Evolutionary conservation across 1,284 basidiomycete genomes (phyloP).

Genomic region (Athelia sp.): DNA sequence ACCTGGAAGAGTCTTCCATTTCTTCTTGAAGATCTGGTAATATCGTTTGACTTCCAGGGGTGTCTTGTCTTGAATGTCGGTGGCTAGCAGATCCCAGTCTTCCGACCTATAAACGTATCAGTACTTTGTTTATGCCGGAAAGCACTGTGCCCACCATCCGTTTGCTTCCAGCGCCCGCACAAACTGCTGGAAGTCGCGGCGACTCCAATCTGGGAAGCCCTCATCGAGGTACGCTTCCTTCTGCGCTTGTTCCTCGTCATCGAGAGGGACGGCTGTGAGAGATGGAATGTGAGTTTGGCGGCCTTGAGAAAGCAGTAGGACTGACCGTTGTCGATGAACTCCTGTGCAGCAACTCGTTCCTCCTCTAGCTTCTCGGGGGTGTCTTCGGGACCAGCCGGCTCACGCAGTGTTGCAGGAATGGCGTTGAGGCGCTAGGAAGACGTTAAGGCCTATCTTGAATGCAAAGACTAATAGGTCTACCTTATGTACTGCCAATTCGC

Average conservation of each 20-base stretch:
- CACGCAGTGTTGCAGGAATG: conserved; percentile 69
- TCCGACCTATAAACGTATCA: conserved; percentile 48
- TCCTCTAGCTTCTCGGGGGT: conserved; percentile 83
- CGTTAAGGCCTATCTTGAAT: neutral
- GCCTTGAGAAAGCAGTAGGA: neutral
- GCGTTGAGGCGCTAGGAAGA: conserved; percentile 57
- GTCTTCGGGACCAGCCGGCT: conserved; percentile 68
- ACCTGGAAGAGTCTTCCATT: conserved; percentile 85
- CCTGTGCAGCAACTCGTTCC: conserved; percentile 79
- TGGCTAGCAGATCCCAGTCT: conserved; percentile 71
- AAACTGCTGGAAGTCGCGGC: conserved; percentile 92
- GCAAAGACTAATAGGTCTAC: conserved; percentile 29
- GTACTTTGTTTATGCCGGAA: neutral
- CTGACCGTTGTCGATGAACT: conserved; percentile 79
- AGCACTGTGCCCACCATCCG: conserved; percentile 56
- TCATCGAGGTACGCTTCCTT: conserved; percentile 78
- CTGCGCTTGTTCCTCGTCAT: conserved; percentile 76
- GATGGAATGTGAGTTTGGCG: neutral
- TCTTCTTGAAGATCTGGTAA: conserved; percentile 84
- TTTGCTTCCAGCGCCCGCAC: conserved; percentile 82
- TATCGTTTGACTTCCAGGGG: conserved; percentile 80
- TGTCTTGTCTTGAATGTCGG: conserved; percentile 86
- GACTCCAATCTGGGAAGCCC: conserved; percentile 89
- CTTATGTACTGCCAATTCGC: conserved; percentile 81
- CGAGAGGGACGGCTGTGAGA: conserved; percentile 74